Percentiles rank a stretch among this genome's conserved stretches.
These are phyloP conservation scores for Artomyces pyxidatus DNA, from an alignment of 768 basidiomycete species.

Conservation along the genomic window DNA sequence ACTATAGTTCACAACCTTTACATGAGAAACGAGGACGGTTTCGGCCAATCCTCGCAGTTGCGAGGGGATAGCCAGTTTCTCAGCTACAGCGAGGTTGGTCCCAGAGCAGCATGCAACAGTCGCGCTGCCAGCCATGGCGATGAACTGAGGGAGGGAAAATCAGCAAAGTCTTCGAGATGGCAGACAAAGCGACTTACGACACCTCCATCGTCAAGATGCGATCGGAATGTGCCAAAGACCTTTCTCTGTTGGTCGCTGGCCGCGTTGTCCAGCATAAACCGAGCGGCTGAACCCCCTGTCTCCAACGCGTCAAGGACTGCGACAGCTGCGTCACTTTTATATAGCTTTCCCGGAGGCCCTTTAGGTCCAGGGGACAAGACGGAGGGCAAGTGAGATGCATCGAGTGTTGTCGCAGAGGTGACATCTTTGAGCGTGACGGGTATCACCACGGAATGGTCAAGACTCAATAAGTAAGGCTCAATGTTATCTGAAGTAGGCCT, in stretches of 20 bases:
- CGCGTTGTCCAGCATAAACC: conserved; percentile 8
- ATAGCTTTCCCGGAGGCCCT: conserved; percentile 18
- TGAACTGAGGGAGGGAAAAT: conserved; percentile 4
- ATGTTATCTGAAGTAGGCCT: not conserved
- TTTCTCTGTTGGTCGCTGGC: conserved; percentile 5
- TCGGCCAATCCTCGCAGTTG: conserved; percentile 6
- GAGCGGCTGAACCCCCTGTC: conserved; percentile 15
- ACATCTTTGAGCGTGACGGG: conserved; percentile 15
- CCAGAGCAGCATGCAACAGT: conserved; percentile 14
- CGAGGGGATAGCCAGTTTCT: conserved; percentile 8
- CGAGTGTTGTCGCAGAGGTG: not conserved
- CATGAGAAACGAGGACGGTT: conserved; percentile 16
- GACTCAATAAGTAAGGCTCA: not conserved
- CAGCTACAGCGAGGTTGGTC: conserved; percentile 8
- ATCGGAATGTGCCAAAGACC: conserved; percentile 7
- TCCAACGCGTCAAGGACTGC: conserved; percentile 14
- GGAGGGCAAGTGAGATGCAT: not conserved
- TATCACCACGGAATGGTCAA: conserved; percentile 2
- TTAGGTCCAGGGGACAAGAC: conserved; percentile 4
- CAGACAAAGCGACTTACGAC: conserved; percentile 4
- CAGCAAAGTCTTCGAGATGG: not conserved
- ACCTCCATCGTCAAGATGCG: conserved; percentile 10
- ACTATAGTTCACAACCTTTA: conserved; percentile 9
- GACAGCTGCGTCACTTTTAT: conserved; percentile 11
- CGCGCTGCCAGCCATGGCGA: conserved; percentile 12